Base-by-base conservation (phyloP, 768 basidiomycete genomes). In the Lentinula sp. region DNA sequence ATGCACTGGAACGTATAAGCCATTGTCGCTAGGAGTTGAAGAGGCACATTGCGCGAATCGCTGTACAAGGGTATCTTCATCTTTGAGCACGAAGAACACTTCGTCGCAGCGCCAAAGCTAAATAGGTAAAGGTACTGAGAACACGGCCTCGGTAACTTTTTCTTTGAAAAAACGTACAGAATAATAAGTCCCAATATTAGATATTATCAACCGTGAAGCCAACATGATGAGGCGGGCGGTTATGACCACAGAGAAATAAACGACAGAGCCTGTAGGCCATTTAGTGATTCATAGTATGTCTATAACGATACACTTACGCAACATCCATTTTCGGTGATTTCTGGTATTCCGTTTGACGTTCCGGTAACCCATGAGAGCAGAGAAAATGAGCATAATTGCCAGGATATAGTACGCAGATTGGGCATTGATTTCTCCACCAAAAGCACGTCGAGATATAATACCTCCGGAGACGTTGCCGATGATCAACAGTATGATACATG, bases 101-200 rank as follows among this genome's bases (percentile, higher is more conserved):
- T 71, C 69, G 39, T 69, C 69, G 57, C 70, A 71, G 53, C 70
- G 61, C 67, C 67, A 71, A 13, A 70, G 59, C 68, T 64, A 36
- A 20, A 12, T 63, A 35, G 23, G 9, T 23, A 37, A 57, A 41
- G 5, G 2, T 28, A 6, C 28, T 48, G 50, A 62, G 12, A 36
- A 18, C 7, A 57, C 13, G 20, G 7, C 50, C 35, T 13, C 12
- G 8, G 35, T 28, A 10, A 58, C 8, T 33, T 35, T 41, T 32
- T 18, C 9, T 16, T 6, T 5, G 39, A 18, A 5, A 2, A 7
- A 33, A 57, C 61, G 12, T 55, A 71, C 68, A 45, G 70, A 66
- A 56, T 65, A 67, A 41, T 68, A 71, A 7, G 63, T 67, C 23
- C 69, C 69, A n/a, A 71, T 64, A 15, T 57, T 37, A 1, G 67